Conservation (phyloP, 306 rosid species). For the Prunus fruticosa region DNA sequence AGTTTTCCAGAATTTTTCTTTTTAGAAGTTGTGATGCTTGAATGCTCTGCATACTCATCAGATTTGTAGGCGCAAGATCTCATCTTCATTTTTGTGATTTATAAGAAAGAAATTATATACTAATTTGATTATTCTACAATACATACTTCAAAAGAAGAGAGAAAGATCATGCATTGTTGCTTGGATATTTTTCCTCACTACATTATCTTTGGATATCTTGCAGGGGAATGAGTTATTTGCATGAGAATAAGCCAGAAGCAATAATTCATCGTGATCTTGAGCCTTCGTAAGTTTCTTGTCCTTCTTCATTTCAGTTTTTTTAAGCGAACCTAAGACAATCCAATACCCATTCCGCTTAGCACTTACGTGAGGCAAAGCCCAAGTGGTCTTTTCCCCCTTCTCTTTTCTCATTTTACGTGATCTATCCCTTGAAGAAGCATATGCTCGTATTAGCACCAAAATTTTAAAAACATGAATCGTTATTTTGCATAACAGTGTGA, state of each 20-base stretch:
- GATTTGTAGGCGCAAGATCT: not conserved
- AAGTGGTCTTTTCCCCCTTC: not conserved
- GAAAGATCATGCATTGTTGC: conserved; percentile 1
- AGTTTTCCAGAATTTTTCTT: not conserved
- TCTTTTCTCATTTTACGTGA: not conserved
- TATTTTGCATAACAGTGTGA: conserved; percentile 34
- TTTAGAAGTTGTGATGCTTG: too few relatives aligned
- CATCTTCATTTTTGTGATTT: not conserved
- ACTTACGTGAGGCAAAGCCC: not conserved
- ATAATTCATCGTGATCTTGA: conserved; percentile 98
- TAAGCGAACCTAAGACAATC: not conserved
- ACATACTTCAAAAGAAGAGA: not conserved
- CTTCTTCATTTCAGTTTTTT: conserved; percentile 1
- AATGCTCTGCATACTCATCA: not conserved
- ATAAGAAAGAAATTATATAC: not conserved
- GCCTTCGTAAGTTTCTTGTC: conserved; percentile 75
- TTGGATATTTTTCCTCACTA: not conserved
- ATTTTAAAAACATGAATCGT: not conserved
- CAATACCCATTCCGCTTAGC: not conserved
- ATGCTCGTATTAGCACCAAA: not conserved
- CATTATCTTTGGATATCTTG: conserved; percentile 28
- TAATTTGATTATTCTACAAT: not conserved
- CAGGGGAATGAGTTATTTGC: conserved; percentile 96
- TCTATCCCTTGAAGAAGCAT: not conserved
- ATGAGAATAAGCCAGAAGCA: conserved; percentile 88